These are phyloP conservation scores for Podaxis pistillaris DNA, from an alignment of 768 basidiomycete species.

Conservation along the genomic window DNA sequence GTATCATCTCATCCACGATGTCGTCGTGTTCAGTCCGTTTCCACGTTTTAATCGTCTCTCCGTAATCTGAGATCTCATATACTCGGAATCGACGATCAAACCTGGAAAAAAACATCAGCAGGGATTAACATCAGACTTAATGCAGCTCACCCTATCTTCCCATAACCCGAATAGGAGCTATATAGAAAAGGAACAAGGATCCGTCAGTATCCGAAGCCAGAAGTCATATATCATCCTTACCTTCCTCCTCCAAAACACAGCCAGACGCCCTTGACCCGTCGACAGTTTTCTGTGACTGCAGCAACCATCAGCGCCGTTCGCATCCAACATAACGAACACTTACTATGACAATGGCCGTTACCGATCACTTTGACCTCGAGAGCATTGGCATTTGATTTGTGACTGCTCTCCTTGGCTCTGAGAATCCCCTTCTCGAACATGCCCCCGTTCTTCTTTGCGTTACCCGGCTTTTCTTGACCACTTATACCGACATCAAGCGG, in stretches of 20 bases:
- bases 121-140: neutral
- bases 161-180: constrained; percentile 82
- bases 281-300: constrained; percentile 84
- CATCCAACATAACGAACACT: constrained; percentile 22
- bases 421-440: constrained; percentile 85
- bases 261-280: constrained; percentile 85
- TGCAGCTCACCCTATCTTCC: constrained; percentile 62
- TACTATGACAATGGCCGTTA: constrained; percentile 90
- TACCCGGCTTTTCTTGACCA: constrained; percentile 56
- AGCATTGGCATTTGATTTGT: constrained; percentile 42
- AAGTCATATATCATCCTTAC: constrained; percentile 34
- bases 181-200: neutral
- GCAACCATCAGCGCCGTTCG: neutral
- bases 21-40: constrained; percentile 77
- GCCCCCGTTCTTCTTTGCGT: constrained; percentile 69
- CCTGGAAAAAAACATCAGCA: constrained; percentile 31
- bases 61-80: constrained; percentile 84
- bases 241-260: constrained; percentile 88
- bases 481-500: constrained; percentile 69
- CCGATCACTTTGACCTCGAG: constrained; percentile 85
- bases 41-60: constrained; percentile 88
- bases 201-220: neutral
- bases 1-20: constrained; percentile 60
- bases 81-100: constrained; percentile 92
- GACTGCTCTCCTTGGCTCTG: constrained; percentile 68